Percentiles rank a stretch among this genome's conserved stretches.
Conservation (phyloP, 2,329 filamentous ascomycete genomes). For the Fusarium penzigii region DNA sequence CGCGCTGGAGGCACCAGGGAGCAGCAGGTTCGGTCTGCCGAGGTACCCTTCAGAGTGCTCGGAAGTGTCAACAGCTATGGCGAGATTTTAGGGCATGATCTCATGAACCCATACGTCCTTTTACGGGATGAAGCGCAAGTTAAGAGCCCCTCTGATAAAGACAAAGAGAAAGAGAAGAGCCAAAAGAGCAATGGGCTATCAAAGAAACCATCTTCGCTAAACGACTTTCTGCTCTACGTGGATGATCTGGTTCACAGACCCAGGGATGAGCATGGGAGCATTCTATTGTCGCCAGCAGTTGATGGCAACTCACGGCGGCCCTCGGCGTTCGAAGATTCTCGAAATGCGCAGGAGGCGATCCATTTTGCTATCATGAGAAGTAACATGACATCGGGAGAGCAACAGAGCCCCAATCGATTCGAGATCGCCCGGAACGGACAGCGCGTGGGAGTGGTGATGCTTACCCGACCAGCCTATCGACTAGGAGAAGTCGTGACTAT, state of each 20-base stretch:
- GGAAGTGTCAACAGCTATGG: conserved; percentile 89
- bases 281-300: conserved; percentile 73
- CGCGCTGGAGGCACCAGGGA: conserved; percentile 75
- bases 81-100: conserved; percentile 86
- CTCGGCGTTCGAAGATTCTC: conserved; percentile 56
- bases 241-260: conserved; percentile 69
- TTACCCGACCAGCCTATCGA: conserved; percentile 85
- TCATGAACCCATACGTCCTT: conserved; percentile 92
- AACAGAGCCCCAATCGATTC: conserved; percentile 87
- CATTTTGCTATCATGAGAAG: conserved; percentile 87
- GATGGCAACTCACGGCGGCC: conserved; percentile 55
- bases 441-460: conserved; percentile 85
- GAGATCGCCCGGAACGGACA: conserved; percentile 92
- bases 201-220: conserved; percentile 44
- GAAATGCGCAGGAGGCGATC: conserved; percentile 79
- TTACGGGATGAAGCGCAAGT: conserved; percentile 79
- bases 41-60: conserved; percentile 88
- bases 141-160: conserved; percentile 40
- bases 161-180: conserved; percentile 26
- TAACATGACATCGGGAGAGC: conserved; percentile 66
- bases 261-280: conserved; percentile 53
- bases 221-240: conserved; percentile 76
- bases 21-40: conserved; percentile 85
- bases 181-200: conserved; percentile 31
- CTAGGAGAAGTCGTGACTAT: conserved; percentile 85